Percentiles rank a stretch among this genome's conserved stretches.
Conservation (phyloP, 768 basidiomycete genomes). For the Boletales sp. region DNA sequence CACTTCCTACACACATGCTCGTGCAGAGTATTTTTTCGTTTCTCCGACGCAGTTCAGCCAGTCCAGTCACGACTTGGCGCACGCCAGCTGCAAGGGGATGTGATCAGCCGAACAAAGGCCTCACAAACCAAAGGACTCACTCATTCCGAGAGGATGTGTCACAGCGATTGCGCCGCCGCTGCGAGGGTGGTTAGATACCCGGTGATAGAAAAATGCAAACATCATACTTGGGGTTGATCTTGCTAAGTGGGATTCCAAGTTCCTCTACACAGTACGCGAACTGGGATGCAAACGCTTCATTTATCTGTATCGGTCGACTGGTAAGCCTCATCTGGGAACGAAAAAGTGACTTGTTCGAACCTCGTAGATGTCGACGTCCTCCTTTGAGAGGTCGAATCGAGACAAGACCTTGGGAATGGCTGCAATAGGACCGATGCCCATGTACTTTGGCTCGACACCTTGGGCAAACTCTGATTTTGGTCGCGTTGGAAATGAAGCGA, state of each 20-base stretch:
- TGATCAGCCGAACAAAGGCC: conserved; percentile 8
- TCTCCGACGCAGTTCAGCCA: conserved; percentile 72
- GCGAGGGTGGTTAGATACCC: conserved; percentile 4
- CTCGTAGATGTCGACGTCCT: conserved; percentile 77
- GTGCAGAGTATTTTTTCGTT: conserved; percentile 73
- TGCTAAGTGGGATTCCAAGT: conserved; percentile 69
- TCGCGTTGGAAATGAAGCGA: background rate
- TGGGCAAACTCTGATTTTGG: conserved; percentile 3
- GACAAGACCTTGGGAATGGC: conserved; percentile 70
- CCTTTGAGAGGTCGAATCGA: conserved; percentile 58
- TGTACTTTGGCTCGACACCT: conserved; percentile 75
- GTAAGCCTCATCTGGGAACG: background rate
- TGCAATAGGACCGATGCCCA: conserved; percentile 72
- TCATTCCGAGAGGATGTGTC: conserved; percentile 82
- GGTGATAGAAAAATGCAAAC: background rate
- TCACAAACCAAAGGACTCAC: conserved; percentile 38
- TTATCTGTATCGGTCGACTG: conserved; percentile 48
- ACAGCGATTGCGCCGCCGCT: conserved; percentile 86
- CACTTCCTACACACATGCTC: conserved; percentile 79
- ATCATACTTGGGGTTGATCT: conserved; percentile 81
- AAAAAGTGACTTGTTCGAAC: conserved; percentile 30
- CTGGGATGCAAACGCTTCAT: conserved; percentile 91
- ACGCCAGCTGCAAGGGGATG: conserved; percentile 56
- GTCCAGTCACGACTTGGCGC: conserved; percentile 85
- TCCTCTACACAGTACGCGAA: conserved; percentile 90